Conservation (phyloP, 306 rosid genomes). For the Cicer chorassanicum region DNA sequence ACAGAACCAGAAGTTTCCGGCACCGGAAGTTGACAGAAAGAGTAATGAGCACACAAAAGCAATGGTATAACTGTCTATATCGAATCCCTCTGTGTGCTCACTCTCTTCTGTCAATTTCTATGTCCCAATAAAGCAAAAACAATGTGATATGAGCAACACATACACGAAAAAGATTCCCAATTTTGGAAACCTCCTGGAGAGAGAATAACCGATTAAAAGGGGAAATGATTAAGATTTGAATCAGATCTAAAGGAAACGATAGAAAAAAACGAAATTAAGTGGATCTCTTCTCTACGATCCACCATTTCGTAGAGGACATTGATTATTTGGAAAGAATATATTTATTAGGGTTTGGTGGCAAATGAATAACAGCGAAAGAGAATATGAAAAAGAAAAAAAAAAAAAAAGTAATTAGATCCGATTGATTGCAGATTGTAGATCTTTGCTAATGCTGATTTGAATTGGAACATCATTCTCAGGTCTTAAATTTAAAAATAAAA, state of each 20-base stretch:
- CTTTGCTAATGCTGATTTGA: too few relatives aligned
- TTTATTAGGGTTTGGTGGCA: constrained; percentile 59
- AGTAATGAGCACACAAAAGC: constrained; percentile 93
- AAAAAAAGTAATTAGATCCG: too few relatives aligned
- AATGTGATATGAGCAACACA: background rate
- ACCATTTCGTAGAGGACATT: background rate
- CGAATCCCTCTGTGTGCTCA: constrained; percentile 89
- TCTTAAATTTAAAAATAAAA: too few relatives aligned
- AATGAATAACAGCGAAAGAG: too few relatives aligned
- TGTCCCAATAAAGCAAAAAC: constrained; percentile 48
- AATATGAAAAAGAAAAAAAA: too few relatives aligned
- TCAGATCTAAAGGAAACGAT: constrained; percentile 52
- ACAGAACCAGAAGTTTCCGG: constrained; percentile 47
- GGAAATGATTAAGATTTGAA: constrained; percentile 8
- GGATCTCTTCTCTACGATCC: background rate
- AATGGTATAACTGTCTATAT: constrained; percentile 58
- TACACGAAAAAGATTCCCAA: constrained; percentile 26
- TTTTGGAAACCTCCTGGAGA: constrained; percentile 3
- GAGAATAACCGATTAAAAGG: background rate
- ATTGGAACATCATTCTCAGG: too few relatives aligned
- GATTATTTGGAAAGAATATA: constrained; percentile 6
- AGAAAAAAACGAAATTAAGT: background rate
- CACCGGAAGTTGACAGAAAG: constrained; percentile 79
- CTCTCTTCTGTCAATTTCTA: constrained; percentile 99
- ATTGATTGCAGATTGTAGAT: too few relatives aligned